Conservation (phyloP, 441 rosid genomes). For the Populus trichocarpa region DNA sequence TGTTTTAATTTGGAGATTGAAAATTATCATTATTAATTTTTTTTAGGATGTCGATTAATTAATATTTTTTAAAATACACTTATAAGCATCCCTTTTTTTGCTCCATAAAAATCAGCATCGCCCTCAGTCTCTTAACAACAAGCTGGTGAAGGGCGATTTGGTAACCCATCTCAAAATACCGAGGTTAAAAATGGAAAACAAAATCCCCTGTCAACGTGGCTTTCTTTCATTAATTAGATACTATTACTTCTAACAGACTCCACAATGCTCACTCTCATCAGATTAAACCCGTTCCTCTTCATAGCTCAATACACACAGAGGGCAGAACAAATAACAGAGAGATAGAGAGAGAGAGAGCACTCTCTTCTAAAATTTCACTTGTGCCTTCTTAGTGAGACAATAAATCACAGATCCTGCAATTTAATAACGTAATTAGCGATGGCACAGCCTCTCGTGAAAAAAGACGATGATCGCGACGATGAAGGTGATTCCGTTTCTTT, state of each 20-base stretch:
- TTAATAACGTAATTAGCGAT: conserved; percentile 25
- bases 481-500: conserved; percentile 53
- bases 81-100: too few relatives aligned
- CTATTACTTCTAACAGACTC: not conserved
- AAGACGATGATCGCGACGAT: conserved; percentile 98
- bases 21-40: too few relatives aligned
- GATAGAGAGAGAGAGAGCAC: not conserved
- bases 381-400: conserved; percentile 12
- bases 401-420: conserved; percentile 25
- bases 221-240: not conserved
- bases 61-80: too few relatives aligned
- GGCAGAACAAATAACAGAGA: not conserved
- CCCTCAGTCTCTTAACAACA: too few relatives aligned
- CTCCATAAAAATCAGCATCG: too few relatives aligned
- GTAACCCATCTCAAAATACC: not conserved
- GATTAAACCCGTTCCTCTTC: not conserved
- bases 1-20: too few relatives aligned
- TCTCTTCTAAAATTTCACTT: conserved; percentile 20
- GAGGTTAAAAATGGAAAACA: not conserved
- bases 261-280: not conserved
- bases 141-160: too few relatives aligned
- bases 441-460: conserved; percentile 95
- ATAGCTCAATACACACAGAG: too few relatives aligned
- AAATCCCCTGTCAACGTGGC: conserved; percentile 5
- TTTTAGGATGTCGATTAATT: too few relatives aligned